Conservation (phyloP, 2,329 filamentous ascomycete species). For the Botrytis squamosa region DNA sequence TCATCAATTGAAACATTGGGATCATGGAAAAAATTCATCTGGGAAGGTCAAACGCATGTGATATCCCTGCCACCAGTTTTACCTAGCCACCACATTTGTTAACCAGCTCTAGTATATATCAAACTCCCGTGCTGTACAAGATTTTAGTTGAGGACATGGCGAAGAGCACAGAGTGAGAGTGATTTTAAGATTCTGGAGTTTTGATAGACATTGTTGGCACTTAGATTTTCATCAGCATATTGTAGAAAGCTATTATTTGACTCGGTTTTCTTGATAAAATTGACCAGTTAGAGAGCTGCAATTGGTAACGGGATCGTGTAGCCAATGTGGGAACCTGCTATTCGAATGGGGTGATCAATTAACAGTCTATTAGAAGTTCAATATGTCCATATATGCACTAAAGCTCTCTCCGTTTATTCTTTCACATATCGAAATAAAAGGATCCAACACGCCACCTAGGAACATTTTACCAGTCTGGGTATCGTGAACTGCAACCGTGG, state of each 20-base stretch:
- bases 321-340: too few relatives aligned
- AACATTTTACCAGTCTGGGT: slow-evolving; percentile 38
- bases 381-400: slow-evolving; percentile 9
- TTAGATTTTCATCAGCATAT: not conserved
- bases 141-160: not conserved
- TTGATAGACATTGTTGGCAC: not conserved
- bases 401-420: slow-evolving; percentile 9
- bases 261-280: not conserved
- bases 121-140: not conserved
- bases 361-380: not conserved
- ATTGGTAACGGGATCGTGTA: not conserved
- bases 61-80: too few relatives aligned
- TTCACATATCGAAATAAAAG: slow-evolving; percentile 17
- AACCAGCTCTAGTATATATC: not conserved
- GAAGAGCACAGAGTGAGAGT: not conserved
- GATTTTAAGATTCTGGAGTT: not conserved
- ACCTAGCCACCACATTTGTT: not conserved
- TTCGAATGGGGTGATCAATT: not conserved
- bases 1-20: too few relatives aligned
- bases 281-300: not conserved
- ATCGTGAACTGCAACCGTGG: slow-evolving; percentile 39
- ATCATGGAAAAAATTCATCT: too few relatives aligned
- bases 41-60: too few relatives aligned
- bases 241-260: too few relatives aligned
- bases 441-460: slow-evolving; percentile 30